Conservation (phyloP, 495 filamentous ascomycete genomes). For the Podospora australis region DNA sequence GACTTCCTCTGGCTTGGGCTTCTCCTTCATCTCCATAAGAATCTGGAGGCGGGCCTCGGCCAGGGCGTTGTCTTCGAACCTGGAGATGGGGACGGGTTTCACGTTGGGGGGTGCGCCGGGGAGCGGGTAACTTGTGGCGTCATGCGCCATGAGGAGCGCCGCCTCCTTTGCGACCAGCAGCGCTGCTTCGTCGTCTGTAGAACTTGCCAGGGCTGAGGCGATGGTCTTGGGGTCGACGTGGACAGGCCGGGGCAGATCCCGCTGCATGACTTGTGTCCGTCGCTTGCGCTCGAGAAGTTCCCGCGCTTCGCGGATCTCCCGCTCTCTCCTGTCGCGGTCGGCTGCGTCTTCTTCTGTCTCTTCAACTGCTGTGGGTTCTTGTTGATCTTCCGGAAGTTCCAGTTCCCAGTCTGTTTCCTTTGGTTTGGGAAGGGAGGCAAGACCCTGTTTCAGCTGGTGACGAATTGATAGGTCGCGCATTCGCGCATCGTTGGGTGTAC, state of each 20-base stretch:
- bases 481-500: constrained; percentile 72
- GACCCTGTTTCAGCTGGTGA: constrained; percentile 61
- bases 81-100: constrained; percentile 52
- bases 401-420: constrained; percentile 89
- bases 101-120: constrained; percentile 54
- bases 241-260: constrained; percentile 69
- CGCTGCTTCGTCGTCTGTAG: constrained; percentile 42
- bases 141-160: constrained; percentile 71
- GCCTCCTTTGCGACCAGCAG: constrained; percentile 66
- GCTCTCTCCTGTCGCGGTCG: constrained; percentile 66
- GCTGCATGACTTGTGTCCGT: constrained; percentile 85
- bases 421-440: constrained; percentile 83
- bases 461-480: constrained; percentile 65
- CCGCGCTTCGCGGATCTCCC: constrained; percentile 59
- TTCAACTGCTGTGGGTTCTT: constrained; percentile 48
- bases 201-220: constrained; percentile 44
- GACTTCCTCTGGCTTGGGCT: constrained; percentile 55
- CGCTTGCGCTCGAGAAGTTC: constrained; percentile 73
- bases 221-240: constrained; percentile 59
- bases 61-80: constrained; percentile 63
- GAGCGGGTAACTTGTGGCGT: constrained; percentile 68
- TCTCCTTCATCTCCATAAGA: constrained; percentile 59
- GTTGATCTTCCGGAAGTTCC: constrained; percentile 80
- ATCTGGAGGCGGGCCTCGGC: constrained; percentile 71
- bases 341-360: constrained; percentile 77